Evolutionary conservation across 2,329 filamentous ascomycete genomes (phyloP), one percentile per base, ranked within the genome.

Genomic region (Karstenula rhodostoma): DNA sequence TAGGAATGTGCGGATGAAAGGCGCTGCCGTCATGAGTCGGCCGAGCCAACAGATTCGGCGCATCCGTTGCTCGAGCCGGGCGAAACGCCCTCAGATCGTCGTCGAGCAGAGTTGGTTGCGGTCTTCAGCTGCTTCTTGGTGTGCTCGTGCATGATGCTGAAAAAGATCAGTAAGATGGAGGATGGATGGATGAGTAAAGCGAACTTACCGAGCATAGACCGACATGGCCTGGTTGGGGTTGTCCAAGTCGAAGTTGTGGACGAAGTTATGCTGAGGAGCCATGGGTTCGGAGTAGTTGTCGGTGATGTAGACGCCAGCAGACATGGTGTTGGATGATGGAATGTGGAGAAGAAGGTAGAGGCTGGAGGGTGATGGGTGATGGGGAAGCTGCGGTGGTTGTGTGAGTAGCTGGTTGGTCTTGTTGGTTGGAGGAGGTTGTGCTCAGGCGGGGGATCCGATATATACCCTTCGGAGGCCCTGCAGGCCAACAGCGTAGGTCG

Each of bases 71-170:
- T 62, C 65, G 43, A 56, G 33, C 50, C 52, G 57, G 52, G 43
- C 60, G 67, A 27, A 64, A 69, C 59, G 15, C 33, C 44, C 60
- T 68, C 4, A 1, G 73, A 77, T 15, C 81, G 76, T 70, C 81
- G 73, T 33, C 79, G 77, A 3, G 79, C 80, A 9, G 81, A 83
- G 60, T 76, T 75, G 49, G 80, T 80, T 0, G 81, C 81, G 48
- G 75, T 79, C 53, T 76, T 78, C 48, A 83, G 79, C 67, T 84
- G 81, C 53, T 77, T 77, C 71, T 81, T 82, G 64, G 82, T 84
- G 73, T 84, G 81, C 63, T 82, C 77, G 61, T 83, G 81, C 81
- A 84, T 83, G 54, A 83, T 75, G 52, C 81, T 83, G 7, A 51
- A 74, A 67, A 13, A 6, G 51, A 56, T 40, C 55, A 29, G 33